Base-by-base conservation (phyloP, 306 rosid genomes). In the Gastrolobium bilobum region DNA sequence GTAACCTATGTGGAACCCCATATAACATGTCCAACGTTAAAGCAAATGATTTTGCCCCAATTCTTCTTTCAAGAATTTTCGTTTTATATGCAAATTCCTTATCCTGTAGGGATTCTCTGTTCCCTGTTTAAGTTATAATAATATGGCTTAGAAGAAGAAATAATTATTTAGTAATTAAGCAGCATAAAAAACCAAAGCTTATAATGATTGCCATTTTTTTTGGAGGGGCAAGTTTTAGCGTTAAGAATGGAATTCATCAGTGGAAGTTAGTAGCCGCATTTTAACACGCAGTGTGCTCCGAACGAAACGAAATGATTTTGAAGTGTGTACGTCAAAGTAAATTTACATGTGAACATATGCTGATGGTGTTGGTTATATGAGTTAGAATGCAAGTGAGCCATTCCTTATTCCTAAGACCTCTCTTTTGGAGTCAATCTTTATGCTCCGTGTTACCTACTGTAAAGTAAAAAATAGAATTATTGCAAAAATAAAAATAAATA, bases 1-100 rank as follows among this genome's bases (percentile, higher is more conserved):
- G 53, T 43, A 50, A 70, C 73, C 53, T 47, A 7, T 56, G 88
- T 79, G 88, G 85, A 84, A 59, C 83, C 88, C 84, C 62, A 62
- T 80, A 35, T 48, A 43, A 70, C 77, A 29, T 71, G 71, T 57
- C 47, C 61, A 47, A 58, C 60, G 50, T 67, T 81, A 58, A 74
- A 68, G 58, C 46, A 44, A 68, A 81, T 81, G 66, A 81, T 81
- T 68, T 76, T 82, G 73, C 71, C 38, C 42, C 59, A 6, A 51
- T 42, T 11, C 69, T 56, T 63, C 64, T 52, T n/a, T 78, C 42
- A 33, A 40, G 30, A 71, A 44, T 52, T 62, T 33, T 52, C 56
- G 37, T 80, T 80, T 62, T 70, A 47, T 79, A 59, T 79, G 2
- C 62, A 15, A 15, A 4, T 44, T 69, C 71, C 71, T 69, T 47